phyloP scores from a whole-genome alignment of 2,329 filamentous ascomycete species.

The Beauveria varroae region DNA sequence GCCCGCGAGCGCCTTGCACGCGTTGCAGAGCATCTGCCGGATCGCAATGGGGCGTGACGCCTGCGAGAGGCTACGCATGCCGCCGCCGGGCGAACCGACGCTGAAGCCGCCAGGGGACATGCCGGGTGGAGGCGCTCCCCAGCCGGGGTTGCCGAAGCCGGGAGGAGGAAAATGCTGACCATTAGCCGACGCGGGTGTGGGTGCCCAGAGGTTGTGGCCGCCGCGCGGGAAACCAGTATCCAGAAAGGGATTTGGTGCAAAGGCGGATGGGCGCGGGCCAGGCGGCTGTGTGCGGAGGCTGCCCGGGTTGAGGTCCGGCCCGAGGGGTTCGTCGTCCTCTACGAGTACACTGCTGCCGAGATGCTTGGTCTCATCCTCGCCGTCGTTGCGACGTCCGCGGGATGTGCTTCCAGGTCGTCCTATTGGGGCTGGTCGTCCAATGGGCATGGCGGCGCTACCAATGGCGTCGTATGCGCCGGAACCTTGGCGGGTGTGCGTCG shows the following conservation, averaged over 20 bases:
- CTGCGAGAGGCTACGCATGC: slow-evolving; percentile 33
- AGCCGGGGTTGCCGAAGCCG: slow-evolving; percentile 35
- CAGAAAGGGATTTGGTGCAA: slow-evolving; percentile 34
- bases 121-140: slow-evolving; percentile 25
- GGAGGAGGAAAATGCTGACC: slow-evolving; percentile 37
- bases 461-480: slow-evolving; percentile 59
- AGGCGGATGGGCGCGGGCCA: slow-evolving; percentile 34
- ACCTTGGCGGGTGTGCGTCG: slow-evolving; percentile 65
- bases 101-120: slow-evolving; percentile 28
- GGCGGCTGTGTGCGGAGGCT: slow-evolving; percentile 43
- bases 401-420: slow-evolving; percentile 73
- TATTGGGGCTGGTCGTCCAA: slow-evolving; percentile 78
- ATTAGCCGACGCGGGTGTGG: slow-evolving; percentile 20
- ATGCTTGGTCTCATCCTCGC: slow-evolving; percentile 69
- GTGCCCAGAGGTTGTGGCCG: slow-evolving; percentile 35
- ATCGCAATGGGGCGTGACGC: slow-evolving; percentile 58
- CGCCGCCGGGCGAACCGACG: slow-evolving; percentile 25
- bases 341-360: slow-evolving; percentile 87
- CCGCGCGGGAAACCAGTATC: slow-evolving; percentile 31
- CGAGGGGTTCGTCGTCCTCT: slow-evolving; percentile 58
- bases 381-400: slow-evolving; percentile 43
- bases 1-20: slow-evolving; percentile 57
- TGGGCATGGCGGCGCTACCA: slow-evolving; percentile 57
- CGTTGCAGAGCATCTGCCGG: slow-evolving; percentile 67
- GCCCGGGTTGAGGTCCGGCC: slow-evolving; percentile 22